Base-by-base conservation (phyloP, 306 rosid species). In the Quercus robur region DNA sequence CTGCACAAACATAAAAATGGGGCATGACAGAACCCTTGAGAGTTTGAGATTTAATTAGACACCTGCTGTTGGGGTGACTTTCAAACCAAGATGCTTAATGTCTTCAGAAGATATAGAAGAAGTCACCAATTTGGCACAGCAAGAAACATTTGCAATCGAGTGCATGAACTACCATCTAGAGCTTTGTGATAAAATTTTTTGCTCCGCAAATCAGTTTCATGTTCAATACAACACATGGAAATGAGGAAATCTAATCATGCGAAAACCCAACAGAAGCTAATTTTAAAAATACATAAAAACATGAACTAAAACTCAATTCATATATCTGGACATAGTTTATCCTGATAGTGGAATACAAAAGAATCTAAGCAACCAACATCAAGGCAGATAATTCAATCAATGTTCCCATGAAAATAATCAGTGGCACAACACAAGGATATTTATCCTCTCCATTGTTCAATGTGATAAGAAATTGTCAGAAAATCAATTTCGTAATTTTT, bases 1-100 rank as follows among this genome's bases (percentile, higher is more conserved):
- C 91, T 90, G 89, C 82, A 82, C 7, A 38, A 56, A 70, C 26
- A 77, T 62, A 71, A 76, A 66, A 57, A 33, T 23, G 17, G 57
- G 33, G 18, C 74, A 79, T 62, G 63, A 73, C 21, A 21, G 49
- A n/a, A 73, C 68, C 54, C 54, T 3, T 49, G 54, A 49, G 54
- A 33, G n/a, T 14, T 28, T 28, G 70, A 62, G 54, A 52, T 33
- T 73, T 21, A 41, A 15, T 4, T 49, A 77, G 5, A 74, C 75
- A 70, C 57, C 51, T 13, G 56, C 41, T 76, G 21, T 44, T 67
- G n/a, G 33, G 64, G 73, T 77, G 33, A 31, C 75, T 68, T 19
- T 14, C 8, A 38, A 77, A 17, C 28, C 17, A 17, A 51, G 49
- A 76, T 19, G 46, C 57, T 35, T 21, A n/a, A 25, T 30, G 76